Evolutionary conservation across 257 asterid species (phyloP).

Genomic region (Salvia hispanica): DNA sequence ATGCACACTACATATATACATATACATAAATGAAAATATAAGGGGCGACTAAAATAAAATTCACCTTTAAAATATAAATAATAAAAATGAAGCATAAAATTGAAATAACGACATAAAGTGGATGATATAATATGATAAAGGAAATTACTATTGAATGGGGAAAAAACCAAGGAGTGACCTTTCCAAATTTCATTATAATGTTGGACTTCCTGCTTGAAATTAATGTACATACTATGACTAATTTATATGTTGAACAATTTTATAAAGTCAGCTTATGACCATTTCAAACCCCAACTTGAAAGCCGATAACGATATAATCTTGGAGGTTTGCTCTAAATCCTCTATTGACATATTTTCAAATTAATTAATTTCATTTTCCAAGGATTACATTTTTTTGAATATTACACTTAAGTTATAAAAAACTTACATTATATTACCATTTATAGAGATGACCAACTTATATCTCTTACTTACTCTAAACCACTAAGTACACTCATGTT

Average conservation of each 20-base stretch:
- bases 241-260: constrained; percentile 21
- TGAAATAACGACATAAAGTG: neutral
- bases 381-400: too few relatives aligned
- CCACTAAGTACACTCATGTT: neutral
- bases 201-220: neutral
- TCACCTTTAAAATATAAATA: neutral
- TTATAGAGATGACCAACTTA: too few relatives aligned
- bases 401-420: too few relatives aligned
- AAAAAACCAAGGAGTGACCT: neutral
- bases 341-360: too few relatives aligned
- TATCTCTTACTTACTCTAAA: too few relatives aligned
- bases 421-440: too few relatives aligned
- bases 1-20: too few relatives aligned
- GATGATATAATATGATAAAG: neutral
- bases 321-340: neutral
- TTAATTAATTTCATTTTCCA: too few relatives aligned
- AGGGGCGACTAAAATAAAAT: too few relatives aligned
- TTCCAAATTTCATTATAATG: constrained; percentile 10
- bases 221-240: neutral
- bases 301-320: constrained; percentile 14
- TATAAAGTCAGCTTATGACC: constrained; percentile 47
- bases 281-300: constrained; percentile 47
- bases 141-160: neutral
- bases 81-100: neutral
- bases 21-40: too few relatives aligned